Conservation (phyloP, 257 asterid genomes). For the Eucommia ulmoides region DNA sequence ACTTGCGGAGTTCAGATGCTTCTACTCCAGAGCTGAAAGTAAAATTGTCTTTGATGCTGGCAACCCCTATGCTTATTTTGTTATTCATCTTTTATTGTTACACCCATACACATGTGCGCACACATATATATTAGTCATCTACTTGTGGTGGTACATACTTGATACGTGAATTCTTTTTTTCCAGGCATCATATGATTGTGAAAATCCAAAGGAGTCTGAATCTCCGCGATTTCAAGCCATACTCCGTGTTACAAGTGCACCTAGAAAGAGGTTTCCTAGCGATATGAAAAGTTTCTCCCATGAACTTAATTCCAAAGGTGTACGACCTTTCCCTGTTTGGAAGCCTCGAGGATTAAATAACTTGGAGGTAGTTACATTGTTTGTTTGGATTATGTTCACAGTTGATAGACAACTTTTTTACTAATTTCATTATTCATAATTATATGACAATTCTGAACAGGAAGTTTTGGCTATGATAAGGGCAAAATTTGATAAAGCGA, state of each 20-base stretch:
- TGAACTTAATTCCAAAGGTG: conserved; percentile 94
- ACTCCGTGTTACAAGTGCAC: conserved; percentile 95
- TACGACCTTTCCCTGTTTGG: conserved; percentile 97
- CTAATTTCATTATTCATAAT: conserved; percentile 12
- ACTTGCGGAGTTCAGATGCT: conserved; percentile 18
- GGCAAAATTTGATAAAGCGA: conserved; percentile 89
- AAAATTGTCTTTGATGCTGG: conserved; percentile 10
- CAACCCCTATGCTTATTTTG: conserved; percentile 5
- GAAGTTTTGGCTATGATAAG: conserved; percentile 88
- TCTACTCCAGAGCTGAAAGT: conserved; percentile 36
- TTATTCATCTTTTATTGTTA: not conserved
- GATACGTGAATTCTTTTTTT: conserved; percentile 4
- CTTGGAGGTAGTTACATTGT: conserved; percentile 60
- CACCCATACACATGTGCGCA: too few relatives aligned
- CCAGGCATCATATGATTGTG: conserved; percentile 81
- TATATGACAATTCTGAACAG: conserved; percentile 28
- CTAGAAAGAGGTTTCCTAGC: conserved; percentile 92
- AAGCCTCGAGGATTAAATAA: conserved; percentile 84
- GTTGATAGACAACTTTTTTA: conserved; percentile 9
- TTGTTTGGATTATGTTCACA: conserved; percentile 7
- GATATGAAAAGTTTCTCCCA: conserved; percentile 98
- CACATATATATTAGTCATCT: too few relatives aligned
- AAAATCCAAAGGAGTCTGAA: conserved; percentile 93
- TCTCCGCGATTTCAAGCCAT: conserved; percentile 98
- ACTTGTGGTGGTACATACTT: not conserved